Evolutionary conservation across 192 early-diverging fungal species (phyloP).

Genomic region (Backusella luteola): DNA sequence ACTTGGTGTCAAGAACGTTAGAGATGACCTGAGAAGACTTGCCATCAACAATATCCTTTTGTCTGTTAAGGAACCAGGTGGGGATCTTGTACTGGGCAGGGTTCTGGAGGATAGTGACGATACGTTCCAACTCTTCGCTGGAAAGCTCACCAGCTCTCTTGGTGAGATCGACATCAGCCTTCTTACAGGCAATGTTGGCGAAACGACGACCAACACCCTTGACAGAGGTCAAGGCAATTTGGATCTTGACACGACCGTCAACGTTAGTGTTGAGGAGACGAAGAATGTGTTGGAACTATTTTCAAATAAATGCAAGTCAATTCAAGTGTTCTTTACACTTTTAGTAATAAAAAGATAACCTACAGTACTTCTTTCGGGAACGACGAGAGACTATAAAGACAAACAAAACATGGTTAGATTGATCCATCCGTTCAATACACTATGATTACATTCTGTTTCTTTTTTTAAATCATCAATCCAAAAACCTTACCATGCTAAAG

Average conservation of each 20-base stretch:
- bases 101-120: constrained; percentile 99
- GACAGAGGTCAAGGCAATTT: constrained; percentile 95
- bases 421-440: not conserved
- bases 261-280: constrained; percentile 77
- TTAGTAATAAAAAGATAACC: not conserved
- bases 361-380: constrained; percentile 71
- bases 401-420: not conserved
- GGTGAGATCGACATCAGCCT: constrained; percentile 94
- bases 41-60: constrained; percentile 96
- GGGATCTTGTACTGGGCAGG: constrained; percentile 99
- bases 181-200: constrained; percentile 97
- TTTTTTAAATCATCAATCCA: not conserved
- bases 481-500: constrained; percentile 3
- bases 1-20: constrained; percentile 92
- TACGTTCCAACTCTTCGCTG: constrained; percentile 92
- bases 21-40: constrained; percentile 94
- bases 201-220: constrained; percentile 98
- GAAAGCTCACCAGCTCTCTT: constrained; percentile 63
- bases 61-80: constrained; percentile 99
- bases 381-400: constrained; percentile 73
- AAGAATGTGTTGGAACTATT: constrained; percentile 92
- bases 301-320: not conserved
- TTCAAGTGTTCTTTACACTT: not conserved
- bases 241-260: constrained; percentile 91
- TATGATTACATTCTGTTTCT: not conserved